Evolutionary conservation across 768 basidiomycete species (phyloP).

Genomic region (Mycena filopes): DNA sequence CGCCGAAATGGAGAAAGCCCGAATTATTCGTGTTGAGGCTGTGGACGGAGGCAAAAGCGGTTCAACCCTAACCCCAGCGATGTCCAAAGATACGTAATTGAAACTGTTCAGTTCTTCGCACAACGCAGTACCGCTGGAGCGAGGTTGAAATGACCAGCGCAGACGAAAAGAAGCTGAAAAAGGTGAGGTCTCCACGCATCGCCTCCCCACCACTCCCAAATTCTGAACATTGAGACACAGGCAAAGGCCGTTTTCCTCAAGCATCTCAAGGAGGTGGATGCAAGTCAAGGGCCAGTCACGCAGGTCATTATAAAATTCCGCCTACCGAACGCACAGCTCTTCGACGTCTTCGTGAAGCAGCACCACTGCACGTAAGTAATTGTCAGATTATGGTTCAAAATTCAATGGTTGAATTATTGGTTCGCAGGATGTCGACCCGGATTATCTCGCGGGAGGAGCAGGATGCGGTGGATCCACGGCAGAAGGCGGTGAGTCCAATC

Average conservation of each 20-base stretch:
- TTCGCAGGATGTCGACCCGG: conserved; percentile 7
- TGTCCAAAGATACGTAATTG: no score
- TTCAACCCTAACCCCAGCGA: no score
- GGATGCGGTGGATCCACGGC: neutral
- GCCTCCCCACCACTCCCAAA: no score
- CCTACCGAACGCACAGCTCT: neutral
- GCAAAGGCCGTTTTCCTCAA: conserved; percentile 1
- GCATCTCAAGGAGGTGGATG: conserved; percentile 6
- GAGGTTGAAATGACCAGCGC: neutral
- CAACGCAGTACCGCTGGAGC: no score
- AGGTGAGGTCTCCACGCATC: neutral
- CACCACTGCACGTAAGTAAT: conserved; percentile 8
- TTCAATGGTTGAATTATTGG: neutral
- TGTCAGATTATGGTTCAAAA: neutral
- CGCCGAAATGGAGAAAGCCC: no score
- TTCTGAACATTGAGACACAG: neutral
- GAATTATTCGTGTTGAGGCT: no score
- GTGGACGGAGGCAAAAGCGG: no score
- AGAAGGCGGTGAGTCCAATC: neutral
- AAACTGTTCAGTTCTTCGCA: no score
- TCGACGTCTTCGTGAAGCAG: neutral
- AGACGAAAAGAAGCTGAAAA: neutral
- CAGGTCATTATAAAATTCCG: conserved; percentile 2
- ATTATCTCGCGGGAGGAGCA: conserved; percentile 6
- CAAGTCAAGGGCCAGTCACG: conserved; percentile 7